Conservation (phyloP, 331 rosid genomes). For the Quercus tomentella region DNA sequence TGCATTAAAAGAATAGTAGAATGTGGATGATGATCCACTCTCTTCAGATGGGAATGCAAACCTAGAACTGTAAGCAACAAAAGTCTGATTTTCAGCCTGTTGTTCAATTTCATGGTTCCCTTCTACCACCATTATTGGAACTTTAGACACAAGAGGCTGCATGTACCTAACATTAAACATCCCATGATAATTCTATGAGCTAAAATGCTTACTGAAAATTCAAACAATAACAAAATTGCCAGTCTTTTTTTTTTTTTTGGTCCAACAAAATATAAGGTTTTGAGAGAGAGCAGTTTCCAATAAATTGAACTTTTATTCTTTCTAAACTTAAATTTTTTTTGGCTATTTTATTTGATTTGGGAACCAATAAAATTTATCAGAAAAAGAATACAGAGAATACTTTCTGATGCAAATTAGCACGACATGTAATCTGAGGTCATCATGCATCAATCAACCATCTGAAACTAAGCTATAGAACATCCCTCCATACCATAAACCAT, state of each 20-base stretch:
- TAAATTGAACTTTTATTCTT: background rate
- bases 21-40: conserved; percentile 71
- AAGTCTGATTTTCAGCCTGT: conserved; percentile 66
- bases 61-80: conserved; percentile 81
- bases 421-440: background rate
- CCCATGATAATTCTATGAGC: background rate
- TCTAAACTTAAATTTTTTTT: background rate
- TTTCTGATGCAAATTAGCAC: background rate
- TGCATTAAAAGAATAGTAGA: conserved; percentile 86
- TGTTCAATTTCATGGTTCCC: conserved; percentile 90
- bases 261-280: background rate
- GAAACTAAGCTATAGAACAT: background rate
- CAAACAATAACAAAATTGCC: background rate
- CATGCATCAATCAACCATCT: background rate
- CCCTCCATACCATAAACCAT: background rate
- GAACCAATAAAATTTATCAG: background rate
- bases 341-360: background rate
- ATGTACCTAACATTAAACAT: conserved; percentile 54
- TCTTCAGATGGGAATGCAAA: conserved; percentile 81
- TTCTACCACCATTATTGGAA: conserved; percentile 82
- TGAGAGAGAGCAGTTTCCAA: background rate
- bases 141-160: conserved; percentile 76
- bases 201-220: background rate
- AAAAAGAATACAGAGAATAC: background rate
- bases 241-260: background rate